Evolutionary conservation across 257 asterid genomes (phyloP).

Genomic region (Rhazya stricta): DNA sequence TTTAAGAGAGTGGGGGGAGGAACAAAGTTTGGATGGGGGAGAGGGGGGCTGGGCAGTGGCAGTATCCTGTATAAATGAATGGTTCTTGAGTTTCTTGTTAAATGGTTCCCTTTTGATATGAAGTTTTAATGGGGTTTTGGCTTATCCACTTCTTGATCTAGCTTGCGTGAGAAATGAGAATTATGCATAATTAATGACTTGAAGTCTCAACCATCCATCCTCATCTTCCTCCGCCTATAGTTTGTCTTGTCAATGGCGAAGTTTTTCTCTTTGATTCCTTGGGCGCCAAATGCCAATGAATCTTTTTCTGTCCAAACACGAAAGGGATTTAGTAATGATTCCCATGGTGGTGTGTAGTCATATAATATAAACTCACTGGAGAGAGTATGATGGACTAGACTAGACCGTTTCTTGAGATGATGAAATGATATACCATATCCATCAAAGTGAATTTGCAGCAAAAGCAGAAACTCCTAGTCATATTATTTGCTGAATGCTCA

Average conservation of each 20-base stretch:
- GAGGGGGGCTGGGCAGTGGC: no score
- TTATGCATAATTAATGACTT: not conserved
- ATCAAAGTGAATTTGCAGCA: conserved; percentile 5
- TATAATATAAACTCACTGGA: conserved; percentile 12
- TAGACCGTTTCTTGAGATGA: not conserved
- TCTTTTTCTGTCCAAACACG: conserved; percentile 13
- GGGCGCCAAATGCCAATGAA: not conserved
- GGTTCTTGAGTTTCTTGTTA: not conserved
- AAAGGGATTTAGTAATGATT: not conserved
- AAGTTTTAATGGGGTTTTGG: not conserved
- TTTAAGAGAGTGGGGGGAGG: not conserved
- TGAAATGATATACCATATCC: not conserved
- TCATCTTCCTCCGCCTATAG: not conserved
- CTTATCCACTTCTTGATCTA: not conserved
- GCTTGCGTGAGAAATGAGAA: not conserved
- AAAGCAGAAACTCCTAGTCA: not conserved
- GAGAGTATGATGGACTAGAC: conserved; percentile 11
- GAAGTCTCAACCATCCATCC: not conserved
- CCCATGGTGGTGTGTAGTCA: not conserved
- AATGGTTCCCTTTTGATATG: not conserved
- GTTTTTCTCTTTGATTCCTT: not conserved
- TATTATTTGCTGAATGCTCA: conserved; percentile 4
- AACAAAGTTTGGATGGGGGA: not conserved
- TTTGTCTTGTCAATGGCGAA: not conserved
- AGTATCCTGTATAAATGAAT: no score